Conservation (phyloP, 2,329 filamentous ascomycete species). For the Colletotrichum paranaense region DNA sequence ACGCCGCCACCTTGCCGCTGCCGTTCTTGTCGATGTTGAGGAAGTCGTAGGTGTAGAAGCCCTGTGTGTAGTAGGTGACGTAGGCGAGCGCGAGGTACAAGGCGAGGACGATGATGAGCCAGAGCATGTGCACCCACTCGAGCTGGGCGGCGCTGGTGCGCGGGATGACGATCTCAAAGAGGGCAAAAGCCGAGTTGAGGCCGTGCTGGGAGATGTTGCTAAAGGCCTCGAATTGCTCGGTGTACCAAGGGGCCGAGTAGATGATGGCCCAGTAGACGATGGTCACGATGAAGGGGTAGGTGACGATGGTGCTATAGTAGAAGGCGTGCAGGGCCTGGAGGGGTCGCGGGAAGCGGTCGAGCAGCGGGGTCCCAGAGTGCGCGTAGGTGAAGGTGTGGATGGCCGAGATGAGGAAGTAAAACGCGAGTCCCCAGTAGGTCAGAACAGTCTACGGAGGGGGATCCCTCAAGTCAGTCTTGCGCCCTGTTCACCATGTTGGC, state of each 20-base stretch:
- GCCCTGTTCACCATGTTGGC: not conserved
- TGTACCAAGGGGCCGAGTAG: slow-evolving; percentile 59
- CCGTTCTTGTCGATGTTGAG: slow-evolving; percentile 69
- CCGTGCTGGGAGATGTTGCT: slow-evolving; percentile 79
- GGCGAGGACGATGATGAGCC: slow-evolving; percentile 76
- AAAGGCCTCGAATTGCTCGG: slow-evolving; percentile 64
- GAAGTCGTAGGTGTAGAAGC: slow-evolving; percentile 83
- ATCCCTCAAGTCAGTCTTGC: not conserved
- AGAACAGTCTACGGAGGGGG: slow-evolving; percentile 65
- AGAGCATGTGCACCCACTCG: slow-evolving; percentile 73
- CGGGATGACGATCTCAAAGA: slow-evolving; percentile 80
- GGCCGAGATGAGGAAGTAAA: slow-evolving; percentile 78
- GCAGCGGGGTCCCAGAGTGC: slow-evolving; percentile 61
- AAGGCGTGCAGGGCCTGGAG: slow-evolving; percentile 74
- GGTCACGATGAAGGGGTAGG: slow-evolving; percentile 76
- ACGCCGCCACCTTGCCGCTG: slow-evolving; percentile 69
- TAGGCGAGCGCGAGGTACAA: slow-evolving; percentile 81
- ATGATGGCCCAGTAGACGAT: slow-evolving; percentile 77
- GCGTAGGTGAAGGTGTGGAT: slow-evolving; percentile 78
- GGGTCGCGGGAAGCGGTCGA: slow-evolving; percentile 68
- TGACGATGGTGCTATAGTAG: slow-evolving; percentile 71
- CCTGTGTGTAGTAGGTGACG: slow-evolving; percentile 74
- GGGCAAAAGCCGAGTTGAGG: slow-evolving; percentile 77
- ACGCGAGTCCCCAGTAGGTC: slow-evolving; percentile 84
- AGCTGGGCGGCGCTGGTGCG: slow-evolving; percentile 67